Evolutionary conservation across 345 rosid genomes (phyloP).

Genomic region (Rhizophora mangle): DNA sequence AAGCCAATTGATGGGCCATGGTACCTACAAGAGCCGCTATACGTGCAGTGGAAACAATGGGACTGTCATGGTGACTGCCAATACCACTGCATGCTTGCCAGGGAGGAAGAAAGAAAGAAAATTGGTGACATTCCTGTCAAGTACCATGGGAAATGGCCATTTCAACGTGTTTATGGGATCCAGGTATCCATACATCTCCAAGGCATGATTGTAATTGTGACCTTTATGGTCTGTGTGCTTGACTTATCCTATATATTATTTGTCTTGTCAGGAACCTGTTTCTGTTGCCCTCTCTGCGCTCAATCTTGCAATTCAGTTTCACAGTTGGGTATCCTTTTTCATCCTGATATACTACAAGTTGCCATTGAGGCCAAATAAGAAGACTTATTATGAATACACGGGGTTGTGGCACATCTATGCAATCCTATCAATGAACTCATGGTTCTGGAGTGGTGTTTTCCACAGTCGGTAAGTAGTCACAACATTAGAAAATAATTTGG

Average conservation of each 20-base stretch:
- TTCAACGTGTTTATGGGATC: constrained; percentile 66
- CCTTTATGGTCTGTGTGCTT: constrained; percentile 1
- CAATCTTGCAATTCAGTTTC: constrained; percentile 76
- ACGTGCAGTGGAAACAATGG: constrained; percentile 87
- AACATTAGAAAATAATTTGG: not conserved
- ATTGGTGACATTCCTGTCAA: constrained; percentile 68
- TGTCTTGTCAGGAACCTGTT: constrained; percentile 61
- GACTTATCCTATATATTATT: constrained; percentile 12
- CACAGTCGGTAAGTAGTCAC: constrained; percentile 64
- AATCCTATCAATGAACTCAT: constrained; percentile 68
- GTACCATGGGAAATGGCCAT: constrained; percentile 90
- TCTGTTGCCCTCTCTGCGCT: constrained; percentile 81
- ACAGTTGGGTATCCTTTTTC: constrained; percentile 87
- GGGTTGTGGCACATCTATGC: constrained; percentile 72
- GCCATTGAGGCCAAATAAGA: constrained; percentile 58
- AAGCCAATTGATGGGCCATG: constrained; percentile 71
- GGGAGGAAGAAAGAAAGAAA: constrained; percentile 71
- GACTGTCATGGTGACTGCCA: constrained; percentile 69
- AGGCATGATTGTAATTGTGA: not conserved
- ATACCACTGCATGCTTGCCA: constrained; percentile 75
- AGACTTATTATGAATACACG: constrained; percentile 70
- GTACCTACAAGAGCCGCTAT: constrained; percentile 89
- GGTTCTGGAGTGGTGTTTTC: constrained; percentile 88
- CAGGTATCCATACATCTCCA: constrained; percentile 41
- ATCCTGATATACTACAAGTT: constrained; percentile 75